phyloP scores from a whole-genome alignment of 805 yeast genomes.

The Pichia pseudocactophila region DNA sequence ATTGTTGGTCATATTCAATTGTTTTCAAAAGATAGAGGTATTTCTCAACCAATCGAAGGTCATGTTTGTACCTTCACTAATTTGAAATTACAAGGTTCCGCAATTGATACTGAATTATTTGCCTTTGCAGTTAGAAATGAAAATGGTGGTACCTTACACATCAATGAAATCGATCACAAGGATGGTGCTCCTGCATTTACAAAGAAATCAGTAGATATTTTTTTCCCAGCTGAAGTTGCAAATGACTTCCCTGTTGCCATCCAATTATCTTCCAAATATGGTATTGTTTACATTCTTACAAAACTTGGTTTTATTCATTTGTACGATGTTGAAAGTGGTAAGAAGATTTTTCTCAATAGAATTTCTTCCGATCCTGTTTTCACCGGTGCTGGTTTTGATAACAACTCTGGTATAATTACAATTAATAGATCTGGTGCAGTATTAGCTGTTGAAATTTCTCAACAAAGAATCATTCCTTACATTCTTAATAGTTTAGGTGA shows the following conservation, averaged over 20 bases:
- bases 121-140: slow-evolving; percentile 87
- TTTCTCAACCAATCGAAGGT: slow-evolving; percentile 96
- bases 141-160: slow-evolving; percentile 78
- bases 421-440: slow-evolving; percentile 95
- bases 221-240: slow-evolving; percentile 93
- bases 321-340: slow-evolving; percentile 88
- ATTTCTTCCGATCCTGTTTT: slow-evolving; percentile 94
- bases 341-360: slow-evolving; percentile 89
- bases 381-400: slow-evolving; percentile 69
- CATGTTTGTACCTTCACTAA: slow-evolving; percentile 89
- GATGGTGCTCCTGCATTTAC: slow-evolving; percentile 73
- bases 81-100: slow-evolving; percentile 63
- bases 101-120: slow-evolving; percentile 75
- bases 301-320: slow-evolving; percentile 95
- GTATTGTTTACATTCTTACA: slow-evolving; percentile 81
- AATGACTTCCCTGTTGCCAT: slow-evolving; percentile 95
- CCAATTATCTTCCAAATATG: slow-evolving; percentile 77
- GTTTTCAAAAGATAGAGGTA: slow-evolving; percentile 77
- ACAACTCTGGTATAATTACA: slow-evolving; percentile 78
- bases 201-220: slow-evolving; percentile 86
- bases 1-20: slow-evolving; percentile 96
- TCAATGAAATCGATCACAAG: slow-evolving; percentile 93
- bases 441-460: slow-evolving; percentile 80
- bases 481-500: slow-evolving; percentile 79
- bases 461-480: slow-evolving; percentile 80